These are phyloP conservation scores for Cyclotella choctawhatcheeana DNA, from an alignment of 108 stramenopile species.

Conservation along the genomic window DNA sequence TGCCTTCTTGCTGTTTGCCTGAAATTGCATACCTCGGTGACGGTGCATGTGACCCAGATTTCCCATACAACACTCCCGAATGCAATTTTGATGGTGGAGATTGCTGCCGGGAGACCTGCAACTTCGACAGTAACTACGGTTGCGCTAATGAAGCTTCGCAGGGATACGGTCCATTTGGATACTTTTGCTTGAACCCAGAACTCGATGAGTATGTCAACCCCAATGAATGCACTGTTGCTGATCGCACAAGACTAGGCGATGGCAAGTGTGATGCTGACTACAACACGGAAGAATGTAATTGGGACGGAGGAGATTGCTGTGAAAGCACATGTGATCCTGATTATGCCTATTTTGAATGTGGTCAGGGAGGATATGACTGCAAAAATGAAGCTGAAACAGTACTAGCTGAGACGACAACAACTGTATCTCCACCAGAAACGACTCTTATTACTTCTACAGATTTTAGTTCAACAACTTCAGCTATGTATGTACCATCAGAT, in stretches of 20 bases:
- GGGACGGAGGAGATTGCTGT: constrained; percentile 50
- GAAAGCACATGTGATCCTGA: constrained; percentile 33
- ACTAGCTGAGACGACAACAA: background rate
- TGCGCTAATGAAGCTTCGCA: constrained; percentile 32
- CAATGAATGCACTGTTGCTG: constrained; percentile 39
- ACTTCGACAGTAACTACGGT: constrained; percentile 28
- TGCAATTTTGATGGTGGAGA: constrained; percentile 91
- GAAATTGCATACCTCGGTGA: constrained; percentile 50
- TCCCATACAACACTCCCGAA: constrained; percentile 86
- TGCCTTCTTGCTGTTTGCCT: constrained; percentile 48
- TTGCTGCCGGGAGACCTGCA: constrained; percentile 86
- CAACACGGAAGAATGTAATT: constrained; percentile 52
- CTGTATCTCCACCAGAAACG: background rate
- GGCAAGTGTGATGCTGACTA: constrained; percentile 51
- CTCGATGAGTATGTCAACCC: constrained; percentile 40
- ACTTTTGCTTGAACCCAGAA: constrained; percentile 41
- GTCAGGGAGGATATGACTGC: constrained; percentile 45
- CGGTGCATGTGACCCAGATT: constrained; percentile 59
- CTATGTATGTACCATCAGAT: background rate
- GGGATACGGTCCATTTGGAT: constrained; percentile 55
- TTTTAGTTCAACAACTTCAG: constrained; percentile 8
- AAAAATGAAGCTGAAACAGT: constrained; percentile 39
- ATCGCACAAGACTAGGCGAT: constrained; percentile 50
- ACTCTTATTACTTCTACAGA: background rate
- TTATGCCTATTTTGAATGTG: constrained; percentile 48